Conservation (phyloP, 495 filamentous ascomycete species). For the Lasiosphaeria miniovina region DNA sequence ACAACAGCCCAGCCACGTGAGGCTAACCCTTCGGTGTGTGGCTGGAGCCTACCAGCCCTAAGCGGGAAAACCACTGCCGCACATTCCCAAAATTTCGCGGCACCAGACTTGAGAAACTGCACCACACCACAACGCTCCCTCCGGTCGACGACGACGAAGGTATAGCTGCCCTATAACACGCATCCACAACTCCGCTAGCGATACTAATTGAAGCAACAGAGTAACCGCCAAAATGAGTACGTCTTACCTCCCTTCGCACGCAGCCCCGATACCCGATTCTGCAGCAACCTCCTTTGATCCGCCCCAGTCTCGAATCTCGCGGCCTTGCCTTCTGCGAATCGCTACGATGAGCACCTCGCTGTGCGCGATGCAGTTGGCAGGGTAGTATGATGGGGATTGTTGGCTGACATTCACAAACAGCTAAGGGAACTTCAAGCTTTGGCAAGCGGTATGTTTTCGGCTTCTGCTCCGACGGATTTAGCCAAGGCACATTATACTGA, state of each 20-base stretch:
- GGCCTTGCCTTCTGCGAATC: background rate
- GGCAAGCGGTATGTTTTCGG: constrained; percentile 65
- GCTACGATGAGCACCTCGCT: too few species aligned
- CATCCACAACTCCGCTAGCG: background rate
- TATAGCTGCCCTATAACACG: constrained; percentile 15
- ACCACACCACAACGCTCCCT: constrained; percentile 29
- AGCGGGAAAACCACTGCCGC: constrained; percentile 27
- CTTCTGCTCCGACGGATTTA: background rate
- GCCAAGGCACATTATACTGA: constrained; percentile 15
- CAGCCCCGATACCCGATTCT: constrained; percentile 9
- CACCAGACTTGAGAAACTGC: constrained; percentile 29
- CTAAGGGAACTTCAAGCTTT: constrained; percentile 95
- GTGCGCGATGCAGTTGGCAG: background rate
- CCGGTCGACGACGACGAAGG: constrained; percentile 35
- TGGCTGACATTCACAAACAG: constrained; percentile 39
- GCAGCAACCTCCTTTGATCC: background rate
- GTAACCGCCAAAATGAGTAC: constrained; percentile 44
- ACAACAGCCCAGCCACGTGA: constrained; percentile 14
- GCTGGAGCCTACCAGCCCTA: constrained; percentile 31
- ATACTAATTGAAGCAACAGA: constrained; percentile 26
- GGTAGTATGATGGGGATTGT: background rate
- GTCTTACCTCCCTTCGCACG: constrained; percentile 18
- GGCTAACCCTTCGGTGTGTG: constrained; percentile 14
- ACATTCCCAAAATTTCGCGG: constrained; percentile 42
- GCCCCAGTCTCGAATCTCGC: background rate